Conservation (phyloP, 352 stramenopile genomes). For the Globisporangium viniferum region DNA sequence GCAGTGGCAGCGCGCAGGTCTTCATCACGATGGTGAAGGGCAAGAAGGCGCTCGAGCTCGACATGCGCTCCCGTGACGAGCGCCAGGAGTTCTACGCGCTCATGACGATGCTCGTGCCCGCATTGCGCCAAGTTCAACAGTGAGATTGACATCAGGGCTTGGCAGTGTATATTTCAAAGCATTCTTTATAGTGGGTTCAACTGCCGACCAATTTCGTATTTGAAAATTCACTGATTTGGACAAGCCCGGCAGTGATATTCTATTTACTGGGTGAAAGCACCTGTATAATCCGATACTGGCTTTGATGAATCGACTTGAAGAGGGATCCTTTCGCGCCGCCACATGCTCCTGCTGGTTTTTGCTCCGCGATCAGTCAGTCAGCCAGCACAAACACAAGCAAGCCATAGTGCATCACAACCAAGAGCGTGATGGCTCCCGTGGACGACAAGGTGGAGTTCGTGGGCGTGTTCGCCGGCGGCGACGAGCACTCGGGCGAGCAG, state of each 20-base stretch:
- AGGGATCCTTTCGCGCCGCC: slow-evolving; percentile 2
- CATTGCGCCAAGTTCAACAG: slow-evolving; percentile 15
- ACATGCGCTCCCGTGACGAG: slow-evolving; percentile 41
- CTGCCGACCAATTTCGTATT: background rate
- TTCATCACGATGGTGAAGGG: slow-evolving; percentile 14
- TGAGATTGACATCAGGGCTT: background rate
- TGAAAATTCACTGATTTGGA: background rate
- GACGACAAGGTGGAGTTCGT: slow-evolving; percentile 23
- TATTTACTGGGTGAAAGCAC: background rate
- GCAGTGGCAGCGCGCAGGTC: slow-evolving; percentile 9
- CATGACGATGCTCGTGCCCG: slow-evolving; percentile 16
- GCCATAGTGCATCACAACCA: slow-evolving; percentile 3
- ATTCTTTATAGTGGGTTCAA: slow-evolving; percentile 13
- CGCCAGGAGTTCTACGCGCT: slow-evolving; percentile 26
- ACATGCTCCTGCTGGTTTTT: background rate
- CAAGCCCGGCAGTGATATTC: background rate
- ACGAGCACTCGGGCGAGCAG: slow-evolving; percentile 39
- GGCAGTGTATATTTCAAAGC: background rate
- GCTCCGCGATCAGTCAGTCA: no score
- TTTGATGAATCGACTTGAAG: background rate
- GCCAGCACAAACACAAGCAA: background rate
- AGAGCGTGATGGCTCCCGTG: slow-evolving; percentile 1
- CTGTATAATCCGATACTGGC: background rate
- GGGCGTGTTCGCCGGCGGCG: slow-evolving; percentile 29
- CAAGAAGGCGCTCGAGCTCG: slow-evolving; percentile 37